Evolutionary conservation across 1,284 basidiomycete species (phyloP), one percentile per base, ranked within the genome.

Genomic region (Moesziomyces parantarcticus): DNA sequence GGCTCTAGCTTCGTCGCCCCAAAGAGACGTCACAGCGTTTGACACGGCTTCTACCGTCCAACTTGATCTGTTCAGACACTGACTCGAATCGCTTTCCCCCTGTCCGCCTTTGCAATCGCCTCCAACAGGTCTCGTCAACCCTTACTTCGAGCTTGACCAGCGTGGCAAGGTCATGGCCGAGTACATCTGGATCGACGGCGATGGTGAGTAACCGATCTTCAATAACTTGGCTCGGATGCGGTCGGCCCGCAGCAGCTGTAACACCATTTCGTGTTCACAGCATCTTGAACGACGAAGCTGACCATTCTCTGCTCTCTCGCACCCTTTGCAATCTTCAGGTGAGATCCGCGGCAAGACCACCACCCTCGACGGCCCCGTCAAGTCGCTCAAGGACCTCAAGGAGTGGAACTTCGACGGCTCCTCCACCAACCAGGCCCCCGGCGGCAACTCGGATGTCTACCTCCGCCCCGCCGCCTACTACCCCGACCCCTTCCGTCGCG

Each of bases 401-500:
- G 89, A 92, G 86, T 99, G 96, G 96, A 97, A 99, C 88, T 99
- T 99, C 84, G 96, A 99, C 86, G 96, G 96, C 36, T 81, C 80
- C 52, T 83, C 82, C 39, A 81, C 79, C 63, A 74, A 96, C 95
- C 60, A 83, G 70, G 82, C 82, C 23, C 77, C 75, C 44, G 94
- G 94, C 45, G 95, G 94, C 47, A 92, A 99, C 88, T 99, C 97
- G 32, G 97, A 99, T 84, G 92, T 99, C 87, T 97, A 94, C 87
- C 93, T 99, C 76, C 93, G 96, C 77, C 97, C 97, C 54, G 94
- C 90, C 68, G 90, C 95, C 82, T 95, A 95, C 87, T 99, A 97
- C 91, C 95, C 92, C 83, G 97, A 99, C 85, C 97, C 97, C 58
- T 99, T 99, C 94, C 94, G 97, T 81, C 92, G 94, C 53, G 96